Evolutionary conservation across 768 basidiomycete genomes (phyloP).

Genomic region (Phlebiopsis flavidoalba): DNA sequence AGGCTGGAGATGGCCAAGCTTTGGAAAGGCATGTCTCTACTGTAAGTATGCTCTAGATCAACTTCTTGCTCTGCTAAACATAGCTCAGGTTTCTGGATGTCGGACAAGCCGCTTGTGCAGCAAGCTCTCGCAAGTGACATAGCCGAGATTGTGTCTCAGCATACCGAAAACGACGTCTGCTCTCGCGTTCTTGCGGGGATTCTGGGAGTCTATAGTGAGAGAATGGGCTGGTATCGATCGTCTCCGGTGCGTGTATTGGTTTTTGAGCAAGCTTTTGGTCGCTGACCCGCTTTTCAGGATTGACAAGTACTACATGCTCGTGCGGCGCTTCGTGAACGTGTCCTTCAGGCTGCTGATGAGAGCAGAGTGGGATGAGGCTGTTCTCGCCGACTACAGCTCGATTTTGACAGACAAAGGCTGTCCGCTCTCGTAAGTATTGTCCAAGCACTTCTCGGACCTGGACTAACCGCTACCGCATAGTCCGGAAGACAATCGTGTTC

Average conservation of each 20-base stretch:
- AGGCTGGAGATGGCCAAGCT: slow-evolving; percentile 83
- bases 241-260: slow-evolving; percentile 53
- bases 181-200: slow-evolving; percentile 76
- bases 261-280: not conserved
- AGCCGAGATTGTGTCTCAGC: slow-evolving; percentile 70
- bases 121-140: slow-evolving; percentile 85
- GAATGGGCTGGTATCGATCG: slow-evolving; percentile 95
- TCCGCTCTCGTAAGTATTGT: slow-evolving; percentile 66
- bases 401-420: slow-evolving; percentile 69
- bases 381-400: slow-evolving; percentile 57
- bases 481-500: slow-evolving; percentile 65
- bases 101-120: slow-evolving; percentile 95
- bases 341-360: slow-evolving; percentile 77
- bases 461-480: slow-evolving; percentile 32
- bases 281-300: slow-evolving; percentile 47
- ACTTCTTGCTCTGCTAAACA: not conserved
- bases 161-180: slow-evolving; percentile 56
- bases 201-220: slow-evolving; percentile 85
- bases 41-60: slow-evolving; percentile 39
- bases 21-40: slow-evolving; percentile 98
- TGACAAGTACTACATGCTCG: slow-evolving; percentile 97
- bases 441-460: not conserved
- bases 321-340: slow-evolving; percentile 83
- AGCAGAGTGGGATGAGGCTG: slow-evolving; percentile 55
- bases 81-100: slow-evolving; percentile 94